Base-by-base conservation (phyloP, 768 basidiomycete species). In the Leccinum subgranulosum region DNA sequence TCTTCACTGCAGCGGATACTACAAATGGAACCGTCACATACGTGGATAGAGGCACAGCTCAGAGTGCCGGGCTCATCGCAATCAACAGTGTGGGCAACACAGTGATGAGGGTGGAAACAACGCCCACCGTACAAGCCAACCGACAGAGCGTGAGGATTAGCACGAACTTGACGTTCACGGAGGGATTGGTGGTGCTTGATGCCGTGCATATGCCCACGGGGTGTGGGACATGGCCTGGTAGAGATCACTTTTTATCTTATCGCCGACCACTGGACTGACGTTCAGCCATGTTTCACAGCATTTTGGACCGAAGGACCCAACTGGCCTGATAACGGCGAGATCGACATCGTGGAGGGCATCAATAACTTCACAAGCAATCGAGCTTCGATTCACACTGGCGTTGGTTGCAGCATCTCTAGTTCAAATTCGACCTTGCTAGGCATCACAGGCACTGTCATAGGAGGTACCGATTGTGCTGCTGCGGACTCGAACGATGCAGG, bases 101-200 rank as follows among this genome's bases (percentile, higher is more conserved):
- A n/a, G 73, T 97, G 55, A 95, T 98, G 93, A 77, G 83, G 31
- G 86, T 96, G 25, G 92, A 95, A 67, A 94, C 90, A 6, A 95
- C 92, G 4, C 79, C 84, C 9, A 80, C 73, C 23, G 87, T 94
- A 33, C 65, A 80, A n/a, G 81, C 69, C 39, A 87, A 81, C 54
- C 83, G 94, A 59, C 80, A 84, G 70, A 87, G 88, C 62, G 80
- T 96, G 36, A 86, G 94, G 60, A 88, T 98, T 63, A 85, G 84
- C 50, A 84, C 87, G 0, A 68, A 84, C 34, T 70, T 75, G 52
- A 72, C 75, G 3, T 88, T 83, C 66, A 88, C 81, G 29, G 83
- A 84, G 9, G 86, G 81, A 36, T 77, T 96, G 46, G 78, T 94
- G 60, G 77, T 94, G 46, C 80, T 94, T 79, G 92, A 95, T 71